Percentiles rank a stretch among this genome's conserved stretches.
Conservation (phyloP, 345 rosid species). For the Citrus inodora region DNA sequence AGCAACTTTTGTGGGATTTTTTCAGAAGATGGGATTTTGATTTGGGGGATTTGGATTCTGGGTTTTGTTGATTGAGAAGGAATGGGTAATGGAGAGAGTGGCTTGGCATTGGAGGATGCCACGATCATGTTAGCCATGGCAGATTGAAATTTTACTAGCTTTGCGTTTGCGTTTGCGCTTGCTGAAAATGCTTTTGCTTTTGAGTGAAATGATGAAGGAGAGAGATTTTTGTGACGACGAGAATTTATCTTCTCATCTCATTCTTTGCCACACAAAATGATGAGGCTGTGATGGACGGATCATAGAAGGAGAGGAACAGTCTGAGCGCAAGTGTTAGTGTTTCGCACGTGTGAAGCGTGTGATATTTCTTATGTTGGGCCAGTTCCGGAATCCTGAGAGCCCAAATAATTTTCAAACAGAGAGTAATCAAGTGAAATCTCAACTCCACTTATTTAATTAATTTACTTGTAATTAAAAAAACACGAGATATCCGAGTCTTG, state of each 20-base stretch:
- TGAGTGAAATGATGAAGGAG: conserved; percentile 13
- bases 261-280: conserved; percentile 69
- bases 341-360: neutral
- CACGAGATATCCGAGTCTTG: too few relatives aligned
- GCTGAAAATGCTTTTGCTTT: neutral
- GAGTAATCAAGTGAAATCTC: too few relatives aligned
- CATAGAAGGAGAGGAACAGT: neutral
- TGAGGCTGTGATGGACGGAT: conserved; percentile 20
- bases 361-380: neutral
- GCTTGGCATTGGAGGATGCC: conserved; percentile 58
- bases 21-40: conserved; percentile 25
- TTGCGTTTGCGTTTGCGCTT: neutral
- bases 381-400: neutral
- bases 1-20: conserved; percentile 29
- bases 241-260: conserved; percentile 26
- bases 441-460: too few relatives aligned
- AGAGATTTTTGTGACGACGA: neutral
- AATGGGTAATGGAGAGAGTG: conserved; percentile 22
- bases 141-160: neutral
- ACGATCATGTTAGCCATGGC: conserved; percentile 79
- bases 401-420: neutral
- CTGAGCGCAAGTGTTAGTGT: neutral
- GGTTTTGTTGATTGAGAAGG: conserved; percentile 33
- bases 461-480: too few relatives aligned
- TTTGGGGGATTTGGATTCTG: conserved; percentile 35